Evolutionary conservation across 345 rosid species (phyloP), one percentile per base, ranked within the genome.

Genomic region (Acer saccharum): DNA sequence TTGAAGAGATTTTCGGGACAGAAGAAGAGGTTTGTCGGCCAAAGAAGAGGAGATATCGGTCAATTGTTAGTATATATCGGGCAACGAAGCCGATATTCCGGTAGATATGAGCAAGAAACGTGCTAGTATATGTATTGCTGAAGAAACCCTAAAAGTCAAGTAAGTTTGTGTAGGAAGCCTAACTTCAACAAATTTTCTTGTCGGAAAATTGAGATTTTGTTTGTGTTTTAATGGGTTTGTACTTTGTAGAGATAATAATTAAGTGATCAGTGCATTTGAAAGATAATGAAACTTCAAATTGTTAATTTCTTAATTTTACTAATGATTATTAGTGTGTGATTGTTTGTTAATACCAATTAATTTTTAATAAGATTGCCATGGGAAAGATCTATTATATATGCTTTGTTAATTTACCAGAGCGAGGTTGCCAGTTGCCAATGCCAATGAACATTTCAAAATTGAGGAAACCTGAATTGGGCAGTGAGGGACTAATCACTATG

Each of bases 1-100:
- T 85, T 32, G 87, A 84, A 72, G 81, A 78, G 80, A 81, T 78
- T 27, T 88, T 86, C 46, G 85, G 85, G 64, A 78, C 76, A 41
- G 89, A 83, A 57, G 79, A 74, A 5, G 83, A 73, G 73, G 76
- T 65, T 39, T 1, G 20, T 65, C 58, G 75, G 54, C 76, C 74
- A 2, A 79, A 73, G 78, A 80, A 78, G 84, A 70, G 54, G 73
- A 85, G 72, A 35, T 87, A 73, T 41, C 78, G 87, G 65, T 80
- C 85, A 35, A 50, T 87, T 55, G 68, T 13, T 7, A 79, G 78
- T 54, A 79, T 87, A 74, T 87, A 87, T 78, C 65, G 21, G 58
- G 17, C 23, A 25, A 82, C 84, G 18, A 64, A 29, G 63, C 79
- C 73, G 11, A 25, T 65, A 1, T 20, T 2, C 61, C 68, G n/a